These are phyloP conservation scores for Nigrospora oryzae DNA, from an alignment of 2,329 filamentous ascomycete species.

Conservation along the genomic window DNA sequence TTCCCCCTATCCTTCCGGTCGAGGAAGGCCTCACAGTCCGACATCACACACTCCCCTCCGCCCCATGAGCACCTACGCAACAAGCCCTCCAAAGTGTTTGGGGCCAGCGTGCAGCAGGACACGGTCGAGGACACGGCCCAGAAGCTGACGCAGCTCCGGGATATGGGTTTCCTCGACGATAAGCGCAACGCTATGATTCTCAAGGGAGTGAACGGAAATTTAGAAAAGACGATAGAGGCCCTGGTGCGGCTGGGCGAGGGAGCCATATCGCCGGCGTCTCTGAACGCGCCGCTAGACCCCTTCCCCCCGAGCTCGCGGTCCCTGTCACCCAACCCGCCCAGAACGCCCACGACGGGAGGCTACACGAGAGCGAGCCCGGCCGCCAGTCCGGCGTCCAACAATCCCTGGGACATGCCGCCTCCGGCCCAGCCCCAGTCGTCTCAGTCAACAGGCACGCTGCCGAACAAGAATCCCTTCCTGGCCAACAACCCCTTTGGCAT, in stretches of 20 bases:
- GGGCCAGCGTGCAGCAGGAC: slow-evolving; percentile 53
- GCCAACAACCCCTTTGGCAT: slow-evolving; percentile 65
- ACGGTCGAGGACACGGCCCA: slow-evolving; percentile 55
- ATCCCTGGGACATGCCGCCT: slow-evolving; percentile 57
- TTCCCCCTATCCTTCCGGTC: slow-evolving; percentile 55
- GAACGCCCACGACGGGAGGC: slow-evolving; percentile 17
- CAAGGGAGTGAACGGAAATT: slow-evolving; percentile 73
- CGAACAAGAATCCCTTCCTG: slow-evolving; percentile 48
- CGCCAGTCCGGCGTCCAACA: slow-evolving; percentile 34
- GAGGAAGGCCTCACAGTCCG: slow-evolving; percentile 39
- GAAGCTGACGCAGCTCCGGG: slow-evolving; percentile 69
- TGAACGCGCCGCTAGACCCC: slow-evolving; percentile 38
- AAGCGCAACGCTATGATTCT: slow-evolving; percentile 74
- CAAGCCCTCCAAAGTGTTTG: slow-evolving; percentile 63
- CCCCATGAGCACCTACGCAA: slow-evolving; percentile 31
- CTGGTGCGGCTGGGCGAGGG: slow-evolving; percentile 76
- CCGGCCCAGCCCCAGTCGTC: slow-evolving; percentile 51
- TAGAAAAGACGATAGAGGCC: slow-evolving; percentile 80
- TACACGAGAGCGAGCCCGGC: slow-evolving; percentile 19
- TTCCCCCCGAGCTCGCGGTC: slow-evolving; percentile 29
- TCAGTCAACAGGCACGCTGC: slow-evolving; percentile 55
- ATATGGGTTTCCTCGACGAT: slow-evolving; percentile 88
- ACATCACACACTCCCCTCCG: slow-evolving; percentile 18
- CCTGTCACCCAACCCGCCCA: slow-evolving; percentile 41
- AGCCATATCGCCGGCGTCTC: slow-evolving; percentile 31